These are phyloP conservation scores for Penicillium verrucosum DNA, from an alignment of 2,329 filamentous ascomycete species.

Conservation along the genomic window DNA sequence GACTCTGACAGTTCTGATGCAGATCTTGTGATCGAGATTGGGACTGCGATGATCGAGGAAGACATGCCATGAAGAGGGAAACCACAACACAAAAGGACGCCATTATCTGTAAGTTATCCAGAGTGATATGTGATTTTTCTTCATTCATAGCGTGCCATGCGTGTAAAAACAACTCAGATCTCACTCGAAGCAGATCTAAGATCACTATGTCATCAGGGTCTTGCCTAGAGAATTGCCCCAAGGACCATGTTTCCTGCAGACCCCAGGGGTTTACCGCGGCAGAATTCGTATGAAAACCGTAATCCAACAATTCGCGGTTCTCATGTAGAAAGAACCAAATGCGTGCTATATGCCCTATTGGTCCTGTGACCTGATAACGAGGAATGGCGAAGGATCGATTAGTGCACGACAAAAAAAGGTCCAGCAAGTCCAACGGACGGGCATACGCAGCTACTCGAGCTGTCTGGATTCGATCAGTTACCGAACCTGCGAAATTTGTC, in stretches of 20 bases:
- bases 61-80: constrained; percentile 37
- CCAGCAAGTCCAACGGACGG: constrained; percentile 63
- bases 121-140: constrained; percentile 46
- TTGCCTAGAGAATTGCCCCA: constrained; percentile 28
- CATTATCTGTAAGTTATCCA: constrained; percentile 51
- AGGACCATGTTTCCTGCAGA: constrained; percentile 16
- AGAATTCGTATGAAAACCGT: constrained; percentile 46
- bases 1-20: constrained; percentile 24
- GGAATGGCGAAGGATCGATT: constrained; percentile 46
- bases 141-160: constrained; percentile 43
- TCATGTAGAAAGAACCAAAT: constrained; percentile 43
- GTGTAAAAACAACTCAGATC: constrained; percentile 46
- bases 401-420: constrained; percentile 67
- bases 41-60: constrained; percentile 26
- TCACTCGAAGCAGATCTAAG: constrained; percentile 46
- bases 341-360: constrained; percentile 30
- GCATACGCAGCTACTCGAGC: constrained; percentile 62
- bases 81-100: constrained; percentile 48
- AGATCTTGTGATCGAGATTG: constrained; percentile 31
- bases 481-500: constrained; percentile 41
- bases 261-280: constrained; percentile 26
- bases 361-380: constrained; percentile 22
- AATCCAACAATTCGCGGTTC: constrained; percentile 46
- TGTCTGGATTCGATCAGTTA: constrained; percentile 64
- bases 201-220: constrained; percentile 38